Evolutionary conservation across 129 eudicot genomes (phyloP).

Genomic region (Tagetes erecta): DNA sequence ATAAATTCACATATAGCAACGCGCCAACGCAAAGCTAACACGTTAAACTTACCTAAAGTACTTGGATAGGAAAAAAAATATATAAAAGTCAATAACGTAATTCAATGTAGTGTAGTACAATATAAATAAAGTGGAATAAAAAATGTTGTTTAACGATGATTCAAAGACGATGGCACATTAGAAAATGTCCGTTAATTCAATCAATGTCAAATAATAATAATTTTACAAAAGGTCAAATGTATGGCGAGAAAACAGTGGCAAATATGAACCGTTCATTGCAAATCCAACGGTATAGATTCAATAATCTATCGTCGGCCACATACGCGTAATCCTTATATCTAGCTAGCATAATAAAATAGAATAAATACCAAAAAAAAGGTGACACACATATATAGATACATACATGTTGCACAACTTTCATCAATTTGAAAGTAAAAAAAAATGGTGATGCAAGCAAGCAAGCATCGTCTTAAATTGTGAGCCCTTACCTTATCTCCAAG

Average conservation of each 20-base stretch:
- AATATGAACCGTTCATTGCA: slow-evolving; percentile 29
- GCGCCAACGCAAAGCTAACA: no score
- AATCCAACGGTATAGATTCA: slow-evolving; percentile 19
- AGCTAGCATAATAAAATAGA: slow-evolving; percentile 16
- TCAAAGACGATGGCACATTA: slow-evolving; percentile 23
- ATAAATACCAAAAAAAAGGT: slow-evolving; percentile 11
- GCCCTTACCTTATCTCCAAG: slow-evolving; percentile 40
- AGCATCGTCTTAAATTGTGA: slow-evolving; percentile 27
- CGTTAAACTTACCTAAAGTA: no score
- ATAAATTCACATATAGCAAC: no score
- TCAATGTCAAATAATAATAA: slow-evolving; percentile 28
- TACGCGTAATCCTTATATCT: slow-evolving; percentile 36
- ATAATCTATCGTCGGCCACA: slow-evolving; percentile 3
- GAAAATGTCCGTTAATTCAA: slow-evolving; percentile 23
- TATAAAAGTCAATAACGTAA: no score
- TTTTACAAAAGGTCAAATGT: slow-evolving; percentile 30
- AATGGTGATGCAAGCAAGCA: slow-evolving; percentile 11
- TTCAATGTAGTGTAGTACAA: not conserved
- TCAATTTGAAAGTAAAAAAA: slow-evolving; percentile 10
- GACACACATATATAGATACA: not conserved
- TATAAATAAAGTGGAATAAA: not conserved
- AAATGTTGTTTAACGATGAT: slow-evolving; percentile 1
- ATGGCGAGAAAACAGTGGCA: not conserved
- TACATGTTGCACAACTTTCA: slow-evolving; percentile 24
- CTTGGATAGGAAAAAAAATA: no score